Conservation (phyloP, 768 basidiomycete species). For the Amyloporia xantha region DNA sequence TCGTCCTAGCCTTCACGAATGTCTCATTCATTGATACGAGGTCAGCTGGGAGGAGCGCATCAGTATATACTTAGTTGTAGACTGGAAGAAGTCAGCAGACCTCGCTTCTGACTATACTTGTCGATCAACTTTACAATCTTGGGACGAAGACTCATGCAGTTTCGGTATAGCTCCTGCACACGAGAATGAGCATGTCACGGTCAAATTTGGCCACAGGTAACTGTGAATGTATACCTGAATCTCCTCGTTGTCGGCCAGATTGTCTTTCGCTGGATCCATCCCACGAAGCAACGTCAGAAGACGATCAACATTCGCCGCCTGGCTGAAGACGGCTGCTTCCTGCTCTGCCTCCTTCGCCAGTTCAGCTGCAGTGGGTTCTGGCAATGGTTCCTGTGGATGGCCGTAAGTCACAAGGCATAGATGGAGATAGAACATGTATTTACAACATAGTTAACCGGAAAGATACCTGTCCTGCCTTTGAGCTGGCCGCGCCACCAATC, state of each 20-base stretch:
- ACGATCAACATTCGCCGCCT: slow-evolving; percentile 80
- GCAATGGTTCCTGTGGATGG: slow-evolving; percentile 61
- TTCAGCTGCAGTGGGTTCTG: slow-evolving; percentile 74
- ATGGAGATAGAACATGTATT: slow-evolving; percentile 22
- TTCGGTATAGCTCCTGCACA: slow-evolving; percentile 81
- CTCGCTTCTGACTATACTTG: slow-evolving; percentile 93
- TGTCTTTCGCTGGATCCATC: slow-evolving; percentile 72
- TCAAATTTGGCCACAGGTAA: too few relatives aligned
- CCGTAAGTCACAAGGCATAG: slow-evolving; percentile 1
- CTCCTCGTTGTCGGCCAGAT: slow-evolving; percentile 87
- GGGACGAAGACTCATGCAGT: slow-evolving; percentile 82
- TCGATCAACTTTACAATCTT: slow-evolving; percentile 97
- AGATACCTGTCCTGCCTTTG: slow-evolving; percentile 87
- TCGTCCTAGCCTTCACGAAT: slow-evolving; percentile 80
- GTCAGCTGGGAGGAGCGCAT: slow-evolving; percentile 53
- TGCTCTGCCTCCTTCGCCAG: slow-evolving; percentile 77
- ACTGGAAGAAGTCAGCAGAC: slow-evolving; percentile 20
- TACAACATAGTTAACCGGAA: slow-evolving; percentile 95
- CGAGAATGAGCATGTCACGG: slow-evolving; percentile 9
- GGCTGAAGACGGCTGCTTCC: slow-evolving; percentile 83
- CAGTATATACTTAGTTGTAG: slow-evolving; percentile 1
- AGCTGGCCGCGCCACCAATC: slow-evolving; percentile 98
- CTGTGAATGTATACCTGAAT: slow-evolving; percentile 48
- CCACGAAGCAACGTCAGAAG: slow-evolving; percentile 67
- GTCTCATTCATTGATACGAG: slow-evolving; percentile 92